Evolutionary conservation across 2,329 filamentous ascomycete species (phyloP).

Genomic region (Xenoacremonium recifei): DNA sequence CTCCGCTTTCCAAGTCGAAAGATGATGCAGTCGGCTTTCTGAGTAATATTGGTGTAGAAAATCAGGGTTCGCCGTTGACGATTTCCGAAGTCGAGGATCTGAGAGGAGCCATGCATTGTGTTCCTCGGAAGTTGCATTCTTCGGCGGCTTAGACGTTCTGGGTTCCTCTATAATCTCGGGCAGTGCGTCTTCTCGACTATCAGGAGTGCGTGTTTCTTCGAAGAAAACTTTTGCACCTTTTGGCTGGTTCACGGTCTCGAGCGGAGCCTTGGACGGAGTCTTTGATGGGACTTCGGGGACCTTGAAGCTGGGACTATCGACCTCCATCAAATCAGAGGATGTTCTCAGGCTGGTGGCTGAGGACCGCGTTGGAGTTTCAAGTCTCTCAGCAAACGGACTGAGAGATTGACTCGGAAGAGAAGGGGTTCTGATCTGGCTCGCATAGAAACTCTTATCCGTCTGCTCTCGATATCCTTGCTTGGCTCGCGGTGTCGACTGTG

Average conservation of each 20-base stretch:
- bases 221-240: not conserved
- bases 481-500: conserved; percentile 58
- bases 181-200: not conserved
- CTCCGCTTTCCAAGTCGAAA: conserved; percentile 95
- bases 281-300: not conserved
- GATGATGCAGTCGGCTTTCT: conserved; percentile 89
- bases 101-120: conserved; percentile 84
- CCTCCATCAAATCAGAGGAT: conserved; percentile 1
- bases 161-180: not conserved
- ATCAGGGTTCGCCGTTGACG: conserved; percentile 87
- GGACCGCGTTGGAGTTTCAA: conserved; percentile 18
- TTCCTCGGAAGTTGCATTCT: conserved; percentile 86
- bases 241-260: not conserved
- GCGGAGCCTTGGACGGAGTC: not conserved
- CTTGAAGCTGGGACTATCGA: conserved; percentile 2
- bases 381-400: conserved; percentile 28
- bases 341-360: not conserved
- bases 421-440: conserved; percentile 59
- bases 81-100: conserved; percentile 82
- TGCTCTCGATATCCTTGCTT: conserved; percentile 74
- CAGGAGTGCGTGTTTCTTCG: not conserved
- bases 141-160: conserved; percentile 17
- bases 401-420: conserved; percentile 27
- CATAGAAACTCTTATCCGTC: conserved; percentile 80
- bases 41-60: conserved; percentile 95